Base-by-base conservation (phyloP, 208 protist genomes). In the Leishmania turanica region DNA sequence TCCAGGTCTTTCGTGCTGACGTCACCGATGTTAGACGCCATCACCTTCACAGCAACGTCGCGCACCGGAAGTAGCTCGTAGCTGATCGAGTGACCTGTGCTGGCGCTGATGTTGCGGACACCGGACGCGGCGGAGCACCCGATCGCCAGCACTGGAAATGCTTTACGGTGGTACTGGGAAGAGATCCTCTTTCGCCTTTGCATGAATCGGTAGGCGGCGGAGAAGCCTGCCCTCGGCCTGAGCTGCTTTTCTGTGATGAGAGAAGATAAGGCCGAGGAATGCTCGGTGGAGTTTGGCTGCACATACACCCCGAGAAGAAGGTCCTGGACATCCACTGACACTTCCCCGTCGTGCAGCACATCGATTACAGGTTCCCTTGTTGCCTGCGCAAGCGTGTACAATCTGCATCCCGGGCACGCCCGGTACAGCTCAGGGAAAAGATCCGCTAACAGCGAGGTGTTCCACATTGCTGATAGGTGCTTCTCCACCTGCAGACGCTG, bases 371-470 rank as follows among this genome's bases (percentile, higher is more conserved):
- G 88, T 31, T 75, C 51, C 8, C 69, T 64, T 13, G 37, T 45
- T 3, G 82, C 11, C 9, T 42, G 21, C 53, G 91, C 47, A 37
- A 70, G 66, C 2, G 86, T 27, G 24, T 70, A 77, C 80, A 97
- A 75, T 9, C 49, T 15, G 66, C 93, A 97, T n/a, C 93, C 78
- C 3, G 80, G 83, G 71, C 93, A 97, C 60, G 90, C 53, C 9
- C 71, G 51, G 75, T 92, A 91, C 24, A 87, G 40, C 13, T 81
- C 82, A 8, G 93, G 93, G 47, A 91, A 86, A 8, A 95, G 79
- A 19, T 89, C 78, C 37, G 79, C n/a, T 45, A 97, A 79, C 6
- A 91, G 31, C 19, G 88, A 87, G 0, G 90, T 91, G 75, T 93
- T 96, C 68, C 85, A 85, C 34, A 84, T 45, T 2, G 53, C 51